Percentiles rank a stretch among this genome's conserved stretches.
Conservation (phyloP, 2,329 filamentous ascomycete species). For the Neonectria magnoliae region DNA sequence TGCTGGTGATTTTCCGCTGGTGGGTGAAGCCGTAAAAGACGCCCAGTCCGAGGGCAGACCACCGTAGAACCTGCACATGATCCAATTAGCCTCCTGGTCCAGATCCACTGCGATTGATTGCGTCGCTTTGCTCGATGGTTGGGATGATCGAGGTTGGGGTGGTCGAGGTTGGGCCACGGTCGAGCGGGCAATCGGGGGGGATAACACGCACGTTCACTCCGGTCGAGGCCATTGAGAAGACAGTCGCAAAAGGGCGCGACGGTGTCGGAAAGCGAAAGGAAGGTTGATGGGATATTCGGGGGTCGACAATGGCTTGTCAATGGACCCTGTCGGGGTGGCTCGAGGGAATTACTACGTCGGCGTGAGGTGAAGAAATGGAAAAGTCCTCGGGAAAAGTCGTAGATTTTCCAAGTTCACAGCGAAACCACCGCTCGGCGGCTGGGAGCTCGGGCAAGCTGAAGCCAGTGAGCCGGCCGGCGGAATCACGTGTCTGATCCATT, state of each 20-base stretch:
- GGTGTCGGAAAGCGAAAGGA: constrained; percentile 50
- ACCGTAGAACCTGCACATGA: constrained; percentile 84
- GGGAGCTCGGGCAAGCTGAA: constrained; percentile 49
- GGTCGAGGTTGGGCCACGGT: constrained; percentile 33
- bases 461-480: constrained; percentile 36
- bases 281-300: constrained; percentile 47
- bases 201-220: constrained; percentile 71
- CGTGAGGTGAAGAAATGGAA: constrained; percentile 53
- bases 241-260: constrained; percentile 55
- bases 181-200: constrained; percentile 40
- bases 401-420: constrained; percentile 52
- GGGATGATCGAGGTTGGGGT: constrained; percentile 26
- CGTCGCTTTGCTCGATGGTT: constrained; percentile 26
- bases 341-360: constrained; percentile 52
- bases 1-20: constrained; percentile 81
- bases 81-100: constrained; percentile 43
- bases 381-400: constrained; percentile 59
- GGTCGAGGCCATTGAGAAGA: constrained; percentile 70
- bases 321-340: constrained; percentile 55
- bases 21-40: constrained; percentile 96
- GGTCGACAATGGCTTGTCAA: constrained; percentile 56
- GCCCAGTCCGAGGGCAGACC: constrained; percentile 90
- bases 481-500: constrained; percentile 39
- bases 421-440: constrained; percentile 39
- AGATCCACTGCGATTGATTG: constrained; percentile 26